Conservation (phyloP, 2,329 filamentous ascomycete genomes). For the Westerdykella sp. region DNA sequence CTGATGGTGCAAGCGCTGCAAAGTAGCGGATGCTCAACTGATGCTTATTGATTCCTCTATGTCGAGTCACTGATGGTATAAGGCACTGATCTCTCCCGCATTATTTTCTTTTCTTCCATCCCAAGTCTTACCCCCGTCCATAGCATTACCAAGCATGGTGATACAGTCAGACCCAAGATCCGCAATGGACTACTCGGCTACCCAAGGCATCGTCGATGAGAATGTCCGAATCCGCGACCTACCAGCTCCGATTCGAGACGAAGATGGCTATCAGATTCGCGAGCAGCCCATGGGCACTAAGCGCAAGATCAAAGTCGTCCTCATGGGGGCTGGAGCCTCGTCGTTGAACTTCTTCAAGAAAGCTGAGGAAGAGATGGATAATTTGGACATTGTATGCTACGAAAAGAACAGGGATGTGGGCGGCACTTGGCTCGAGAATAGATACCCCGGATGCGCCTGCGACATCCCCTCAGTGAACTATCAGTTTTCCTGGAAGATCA, state of each 20-base stretch:
- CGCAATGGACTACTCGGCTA: no score
- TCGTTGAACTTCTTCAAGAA: conserved; percentile 41
- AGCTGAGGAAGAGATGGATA: conserved; percentile 38
- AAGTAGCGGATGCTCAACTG: no score
- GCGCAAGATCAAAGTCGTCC: conserved; percentile 35
- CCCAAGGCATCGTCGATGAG: conserved; percentile 12
- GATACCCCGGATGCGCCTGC: conserved; percentile 40
- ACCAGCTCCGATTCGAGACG: conserved; percentile 33
- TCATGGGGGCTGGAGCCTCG: conserved; percentile 42
- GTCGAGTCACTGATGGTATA: conserved; percentile 1
- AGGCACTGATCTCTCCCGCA: not conserved
- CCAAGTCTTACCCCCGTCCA: not conserved
- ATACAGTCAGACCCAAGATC: conserved; percentile 18
- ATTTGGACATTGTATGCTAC: conserved; percentile 39
- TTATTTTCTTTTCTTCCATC: not conserved
- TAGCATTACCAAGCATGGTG: conserved; percentile 7
- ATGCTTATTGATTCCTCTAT: not conserved
- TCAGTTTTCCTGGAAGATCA: conserved; percentile 49
- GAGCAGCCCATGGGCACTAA: conserved; percentile 42
- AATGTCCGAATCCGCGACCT: conserved; percentile 23
- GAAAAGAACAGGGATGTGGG: conserved; percentile 39
- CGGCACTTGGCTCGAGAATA: conserved; percentile 40
- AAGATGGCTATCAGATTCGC: conserved; percentile 38
- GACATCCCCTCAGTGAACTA: conserved; percentile 46
- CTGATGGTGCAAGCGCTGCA: conserved; percentile 1